Evolutionary conservation across 306 rosid genomes (phyloP), one percentile per base, ranked within the genome.

Genomic region (Inga leiocalycina): DNA sequence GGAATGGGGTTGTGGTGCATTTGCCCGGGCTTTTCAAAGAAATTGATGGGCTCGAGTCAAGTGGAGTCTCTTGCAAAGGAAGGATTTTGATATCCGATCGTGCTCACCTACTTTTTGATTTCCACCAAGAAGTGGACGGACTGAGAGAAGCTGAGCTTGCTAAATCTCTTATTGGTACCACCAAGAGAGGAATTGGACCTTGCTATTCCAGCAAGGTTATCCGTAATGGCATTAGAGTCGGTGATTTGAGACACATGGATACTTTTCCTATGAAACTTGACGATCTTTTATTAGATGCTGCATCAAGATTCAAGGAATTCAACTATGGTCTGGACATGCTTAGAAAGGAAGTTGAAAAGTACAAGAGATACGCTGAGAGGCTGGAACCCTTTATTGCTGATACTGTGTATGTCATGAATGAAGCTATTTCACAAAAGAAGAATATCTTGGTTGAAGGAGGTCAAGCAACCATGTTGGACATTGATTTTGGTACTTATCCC

Each of bases 121-220:
- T 96, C 87, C 98, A 96, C 80, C 98, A 96, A 85, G 81, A 2
- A 46, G 97, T 96, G 82, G 99, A 96, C 79, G 97, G 99, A 71
- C 90, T 94, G n/a, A 88, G 97, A 84, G 99, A 96, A 82, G 82
- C 91, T 2, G 99, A 94, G 85, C 94, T 96, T 69, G 94, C 95
- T 34, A 92, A 96, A 79, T 96, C 99, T 79, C 90, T 96, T 84
- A 94, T 96, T 66, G 99, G 99, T 81, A 96, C 99, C 45, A 96
- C 99, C 79, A 96, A 86, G 93, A 91, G 98, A 91, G 99, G 99
- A 39, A 96, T 96, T 87, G 98, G 99, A 37, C 99, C 98, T 34
- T 91, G 97, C 88, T 96, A 96, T 84, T 86, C 99, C 13, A 96
- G 89, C 90, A 96, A 96, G 92, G 98, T 86, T 39, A 92, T 73